Base-by-base conservation (phyloP, 306 rosid species). In the Styphnolobium japonicum region DNA sequence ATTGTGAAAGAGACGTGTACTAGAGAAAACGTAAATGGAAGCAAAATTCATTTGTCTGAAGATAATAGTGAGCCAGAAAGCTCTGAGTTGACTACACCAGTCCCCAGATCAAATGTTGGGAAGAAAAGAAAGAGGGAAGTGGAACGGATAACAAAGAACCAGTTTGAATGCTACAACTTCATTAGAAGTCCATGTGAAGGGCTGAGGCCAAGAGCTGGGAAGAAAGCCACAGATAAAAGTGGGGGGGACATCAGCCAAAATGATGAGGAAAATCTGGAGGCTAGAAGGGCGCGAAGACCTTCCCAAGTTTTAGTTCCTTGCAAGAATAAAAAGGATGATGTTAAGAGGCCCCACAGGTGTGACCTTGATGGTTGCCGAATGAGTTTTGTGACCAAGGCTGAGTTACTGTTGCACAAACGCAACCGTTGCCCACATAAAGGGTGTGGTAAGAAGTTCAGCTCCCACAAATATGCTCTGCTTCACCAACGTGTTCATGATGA, bases 131-230 rank as follows among this genome's bases (percentile, higher is more conserved):
- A 80, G 78, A 90, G 89, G 76, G 84, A 85, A 60, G n/a, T 72
- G 71, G 94, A 91, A 65, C 85, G 43, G 61, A 40, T 84, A 34
- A 67, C 67, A 21, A 80, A 87, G 67, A 67, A 43, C 66, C 71
- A 69, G 52, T n/a, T 71, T 3, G 55, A 46, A 68, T 80, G 73
- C 82, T 19, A n/a, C 64, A 89, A 87, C 67, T 95, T 86, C 73
- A 87, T 86, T 31, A 83, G 87, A 82, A 86, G 99, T 67, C 99
- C 99, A 72, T 95, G 99, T 85, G 99, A 95, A 86, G 86, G 99
- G 56, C 76, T 95, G 86, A 87, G 99, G 70, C 90, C 96, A 12
- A 93, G 99, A 85, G 43, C 85, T 60, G 74, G 76, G 68, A 95
- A 88, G 81, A 85, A 75, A 66, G 55, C 85, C 15, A n/a, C 83